Conservation (phyloP, 805 yeast genomes). For the Barnettozyma siamensis region DNA sequence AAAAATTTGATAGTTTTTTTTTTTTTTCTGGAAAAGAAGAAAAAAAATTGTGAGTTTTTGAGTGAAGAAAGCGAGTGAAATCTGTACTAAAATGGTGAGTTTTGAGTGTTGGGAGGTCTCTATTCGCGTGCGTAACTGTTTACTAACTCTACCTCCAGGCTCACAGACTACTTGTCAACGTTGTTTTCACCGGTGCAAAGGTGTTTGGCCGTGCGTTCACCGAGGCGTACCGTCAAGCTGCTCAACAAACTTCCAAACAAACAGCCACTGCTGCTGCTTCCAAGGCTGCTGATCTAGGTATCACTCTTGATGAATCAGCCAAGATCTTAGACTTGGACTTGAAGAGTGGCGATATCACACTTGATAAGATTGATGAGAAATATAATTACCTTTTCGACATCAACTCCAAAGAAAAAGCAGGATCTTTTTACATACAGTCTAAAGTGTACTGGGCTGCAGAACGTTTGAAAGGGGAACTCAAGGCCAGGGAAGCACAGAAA, state of each 20-base stretch:
- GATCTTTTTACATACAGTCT: constrained; percentile 87
- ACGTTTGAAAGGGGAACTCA: constrained; percentile 73
- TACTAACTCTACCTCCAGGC: constrained; percentile 42
- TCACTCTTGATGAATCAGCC: constrained; percentile 83
- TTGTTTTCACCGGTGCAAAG: constrained; percentile 88
- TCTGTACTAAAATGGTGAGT: constrained; percentile 1
- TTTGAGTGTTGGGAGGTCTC: no score
- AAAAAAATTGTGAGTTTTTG: background rate
- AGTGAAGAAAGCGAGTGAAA: no score
- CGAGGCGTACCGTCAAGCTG: constrained; percentile 96
- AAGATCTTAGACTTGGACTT: constrained; percentile 81
- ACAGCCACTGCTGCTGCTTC: constrained; percentile 46
- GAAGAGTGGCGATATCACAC: constrained; percentile 38
- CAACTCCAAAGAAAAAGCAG: constrained; percentile 93
- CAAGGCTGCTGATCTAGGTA: constrained; percentile 56
- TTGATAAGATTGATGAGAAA: constrained; percentile 60
- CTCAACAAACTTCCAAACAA: constrained; percentile 81
- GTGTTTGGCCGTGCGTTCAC: constrained; percentile 94
- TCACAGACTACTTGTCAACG: constrained; percentile 84
- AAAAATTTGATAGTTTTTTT: background rate
- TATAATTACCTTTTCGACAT: constrained; percentile 81
- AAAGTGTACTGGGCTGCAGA: constrained; percentile 95
- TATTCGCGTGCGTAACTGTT: no score
- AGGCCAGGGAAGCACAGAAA: constrained; percentile 40
- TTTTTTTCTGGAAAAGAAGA: background rate